phyloP scores from a whole-genome alignment of 139 green algal genomes.

The Tetradesmus obliquus region DNA sequence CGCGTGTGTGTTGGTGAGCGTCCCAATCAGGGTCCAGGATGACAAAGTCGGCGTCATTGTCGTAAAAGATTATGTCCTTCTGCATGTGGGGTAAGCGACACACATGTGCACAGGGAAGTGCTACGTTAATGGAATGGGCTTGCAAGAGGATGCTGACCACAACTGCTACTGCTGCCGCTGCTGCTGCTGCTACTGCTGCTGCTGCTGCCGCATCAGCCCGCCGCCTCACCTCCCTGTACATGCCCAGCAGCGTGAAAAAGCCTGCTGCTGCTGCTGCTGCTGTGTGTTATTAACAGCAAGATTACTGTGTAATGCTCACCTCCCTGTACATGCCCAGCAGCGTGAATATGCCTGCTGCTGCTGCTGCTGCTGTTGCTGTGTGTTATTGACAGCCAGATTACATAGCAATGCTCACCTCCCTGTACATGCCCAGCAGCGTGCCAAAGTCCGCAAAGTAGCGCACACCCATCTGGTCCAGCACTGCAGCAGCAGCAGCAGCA shows the following conservation, averaged over 20 bases:
- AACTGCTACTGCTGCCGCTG: background rate
- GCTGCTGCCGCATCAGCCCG: background rate
- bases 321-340: background rate
- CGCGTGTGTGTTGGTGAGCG: too few species aligned
- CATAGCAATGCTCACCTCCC: conserved; percentile 48
- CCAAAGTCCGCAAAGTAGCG: conserved; percentile 61
- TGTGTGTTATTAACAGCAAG: background rate
- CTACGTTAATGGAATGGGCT: background rate
- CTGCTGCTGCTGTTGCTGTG: background rate
- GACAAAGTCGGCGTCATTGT: conserved; percentile 69
- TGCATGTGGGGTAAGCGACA: background rate
- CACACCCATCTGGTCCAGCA: conserved; percentile 33
- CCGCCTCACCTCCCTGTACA: conserved; percentile 47
- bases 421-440: conserved; percentile 57
- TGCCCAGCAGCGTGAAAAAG: conserved; percentile 58
- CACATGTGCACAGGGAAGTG: too few species aligned
- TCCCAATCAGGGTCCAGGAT: conserved; percentile 61
- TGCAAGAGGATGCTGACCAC: background rate
- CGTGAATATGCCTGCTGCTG: background rate
- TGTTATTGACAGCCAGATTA: too few species aligned
- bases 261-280: background rate
- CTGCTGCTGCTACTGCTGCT: background rate
- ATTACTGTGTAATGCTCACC: background rate
- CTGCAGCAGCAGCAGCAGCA: conserved; percentile 19
- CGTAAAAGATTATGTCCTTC: conserved; percentile 64